Conservation (phyloP, 345 rosid genomes). For the Salix exigua region DNA sequence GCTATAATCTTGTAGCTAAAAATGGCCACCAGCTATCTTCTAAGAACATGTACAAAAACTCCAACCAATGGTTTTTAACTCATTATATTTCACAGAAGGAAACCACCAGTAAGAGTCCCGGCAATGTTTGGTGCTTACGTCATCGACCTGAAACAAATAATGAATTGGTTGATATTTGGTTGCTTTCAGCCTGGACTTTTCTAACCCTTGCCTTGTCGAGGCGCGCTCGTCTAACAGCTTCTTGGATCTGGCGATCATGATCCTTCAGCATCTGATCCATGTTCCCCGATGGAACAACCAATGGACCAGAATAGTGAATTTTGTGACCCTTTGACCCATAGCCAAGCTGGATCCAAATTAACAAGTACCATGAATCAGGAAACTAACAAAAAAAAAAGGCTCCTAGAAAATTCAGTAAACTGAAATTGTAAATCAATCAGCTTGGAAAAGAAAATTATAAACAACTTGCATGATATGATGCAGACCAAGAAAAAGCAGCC, state of each 20-base stretch:
- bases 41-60: constrained; percentile 39
- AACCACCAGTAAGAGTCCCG: constrained; percentile 22
- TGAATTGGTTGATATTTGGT: constrained; percentile 54
- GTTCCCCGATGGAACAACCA: constrained; percentile 79
- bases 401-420: no score
- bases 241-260: constrained; percentile 96
- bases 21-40: constrained; percentile 25
- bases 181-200: constrained; percentile 61
- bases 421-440: no score
- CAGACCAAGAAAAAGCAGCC: neutral
- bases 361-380: neutral
- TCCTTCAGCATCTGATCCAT: constrained; percentile 94
- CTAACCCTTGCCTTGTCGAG: constrained; percentile 77
- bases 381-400: neutral
- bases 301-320: constrained; percentile 93
- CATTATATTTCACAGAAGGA: constrained; percentile 14
- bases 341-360: constrained; percentile 47
- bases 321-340: constrained; percentile 90
- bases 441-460: neutral
- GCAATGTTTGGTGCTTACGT: constrained; percentile 24
- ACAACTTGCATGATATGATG: neutral
- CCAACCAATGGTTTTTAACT: constrained; percentile 10
- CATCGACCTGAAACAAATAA: constrained; percentile 78
- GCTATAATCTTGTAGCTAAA: constrained; percentile 24
- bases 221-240: constrained; percentile 84